Evolutionary conservation across 1,139 yeast genomes (phyloP).

Genomic region (Yamadazyma trypodendri): DNA sequence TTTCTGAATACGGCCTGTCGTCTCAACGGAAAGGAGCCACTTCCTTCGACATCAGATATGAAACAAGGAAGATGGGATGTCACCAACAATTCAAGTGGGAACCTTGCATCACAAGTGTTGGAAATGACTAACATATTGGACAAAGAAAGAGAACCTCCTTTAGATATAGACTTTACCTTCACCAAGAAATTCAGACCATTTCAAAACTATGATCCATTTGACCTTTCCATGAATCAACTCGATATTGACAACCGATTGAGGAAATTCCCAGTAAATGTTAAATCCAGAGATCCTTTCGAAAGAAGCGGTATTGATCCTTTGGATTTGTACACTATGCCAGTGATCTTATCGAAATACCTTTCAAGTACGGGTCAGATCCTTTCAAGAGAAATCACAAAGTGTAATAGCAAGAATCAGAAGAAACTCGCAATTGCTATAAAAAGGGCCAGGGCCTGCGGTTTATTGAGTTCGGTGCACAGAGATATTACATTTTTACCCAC

Average conservation of each 20-base stretch:
- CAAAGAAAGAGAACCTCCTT: slow-evolving; percentile 23
- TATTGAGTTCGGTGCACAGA: slow-evolving; percentile 61
- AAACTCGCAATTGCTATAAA: slow-evolving; percentile 64
- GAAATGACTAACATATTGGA: slow-evolving; percentile 32
- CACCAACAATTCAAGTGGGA: slow-evolving; percentile 1
- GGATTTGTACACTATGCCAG: slow-evolving; percentile 66
- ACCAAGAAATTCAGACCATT: slow-evolving; percentile 42
- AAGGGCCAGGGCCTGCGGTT: slow-evolving; percentile 67
- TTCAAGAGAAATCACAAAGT: slow-evolving; percentile 67
- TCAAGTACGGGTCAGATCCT: slow-evolving; percentile 65
- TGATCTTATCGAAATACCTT: slow-evolving; percentile 56
- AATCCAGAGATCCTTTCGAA: slow-evolving; percentile 43
- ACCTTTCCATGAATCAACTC: slow-evolving; percentile 59
- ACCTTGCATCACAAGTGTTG: slow-evolving; percentile 20
- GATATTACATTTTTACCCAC: slow-evolving; percentile 47
- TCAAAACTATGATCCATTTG: slow-evolving; percentile 69
- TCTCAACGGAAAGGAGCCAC: slow-evolving; percentile 1
- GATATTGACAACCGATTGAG: slow-evolving; percentile 33
- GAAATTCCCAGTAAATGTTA: slow-evolving; percentile 16
- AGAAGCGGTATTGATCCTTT: slow-evolving; percentile 60
- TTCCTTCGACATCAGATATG: slow-evolving; percentile 28
- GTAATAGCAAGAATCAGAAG: slow-evolving; percentile 60
- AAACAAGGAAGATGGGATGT: slow-evolving; percentile 22
- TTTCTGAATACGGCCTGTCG: not conserved
- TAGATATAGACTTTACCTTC: slow-evolving; percentile 24